A percentile compares a stretch with the other conserved stretches of the same genome.
Conservation (phyloP, 345 rosid genomes). For the Eucalyptus shirleyi region DNA sequence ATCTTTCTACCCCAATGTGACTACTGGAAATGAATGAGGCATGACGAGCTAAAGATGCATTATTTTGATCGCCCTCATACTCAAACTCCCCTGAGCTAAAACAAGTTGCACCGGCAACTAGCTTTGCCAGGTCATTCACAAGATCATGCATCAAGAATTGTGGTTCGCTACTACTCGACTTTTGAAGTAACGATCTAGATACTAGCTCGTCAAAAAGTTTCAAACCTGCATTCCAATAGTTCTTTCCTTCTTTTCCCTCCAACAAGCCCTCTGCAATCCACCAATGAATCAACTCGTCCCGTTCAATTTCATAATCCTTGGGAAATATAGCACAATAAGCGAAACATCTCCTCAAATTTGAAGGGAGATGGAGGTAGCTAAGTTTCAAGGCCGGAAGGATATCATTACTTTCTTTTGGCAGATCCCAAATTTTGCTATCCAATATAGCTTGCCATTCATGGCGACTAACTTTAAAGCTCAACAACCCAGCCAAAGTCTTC, state of each 20-base stretch:
- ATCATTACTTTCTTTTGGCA: neutral
- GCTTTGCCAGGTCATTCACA: neutral
- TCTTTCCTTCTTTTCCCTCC: neutral
- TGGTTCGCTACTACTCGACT: neutral
- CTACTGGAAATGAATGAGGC: rapidly evolving
- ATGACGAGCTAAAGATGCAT: neutral
- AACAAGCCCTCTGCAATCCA: neutral
- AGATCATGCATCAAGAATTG: neutral
- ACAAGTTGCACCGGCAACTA: rapidly evolving
- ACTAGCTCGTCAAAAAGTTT: neutral
- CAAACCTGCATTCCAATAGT: neutral
- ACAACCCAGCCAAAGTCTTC: neutral
- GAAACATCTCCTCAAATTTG: neutral
- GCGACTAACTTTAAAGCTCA: rapidly evolving
- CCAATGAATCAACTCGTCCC: neutral
- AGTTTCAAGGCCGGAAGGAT: neutral
- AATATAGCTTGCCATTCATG: neutral
- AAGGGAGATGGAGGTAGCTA: neutral
- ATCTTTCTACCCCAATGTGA: rapidly evolving
- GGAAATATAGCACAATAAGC: neutral
- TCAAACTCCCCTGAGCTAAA: neutral
- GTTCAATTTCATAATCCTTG: neutral
- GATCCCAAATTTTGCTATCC: neutral
- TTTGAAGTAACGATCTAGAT: neutral
- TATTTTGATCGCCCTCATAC: rapidly evolving